Conservation (phyloP, 495 filamentous ascomycete species). For the Xylaria intraflava region DNA sequence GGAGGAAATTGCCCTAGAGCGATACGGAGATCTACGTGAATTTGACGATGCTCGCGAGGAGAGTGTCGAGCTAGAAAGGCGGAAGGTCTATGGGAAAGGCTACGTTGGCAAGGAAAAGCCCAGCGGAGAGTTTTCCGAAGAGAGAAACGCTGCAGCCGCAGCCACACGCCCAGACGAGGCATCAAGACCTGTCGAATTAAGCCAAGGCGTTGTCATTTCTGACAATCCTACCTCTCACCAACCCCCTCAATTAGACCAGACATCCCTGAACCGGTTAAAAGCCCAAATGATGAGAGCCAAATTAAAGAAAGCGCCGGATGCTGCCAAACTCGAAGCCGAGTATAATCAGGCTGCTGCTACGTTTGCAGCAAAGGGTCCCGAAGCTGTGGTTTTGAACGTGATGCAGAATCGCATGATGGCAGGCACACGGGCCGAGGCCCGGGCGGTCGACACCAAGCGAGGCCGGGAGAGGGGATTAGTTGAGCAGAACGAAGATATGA, state of each 20-base stretch:
- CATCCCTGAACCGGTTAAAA: constrained; percentile 78
- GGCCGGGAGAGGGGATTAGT: constrained; percentile 74
- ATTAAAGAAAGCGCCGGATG: constrained; percentile 64
- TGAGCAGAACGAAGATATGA: constrained; percentile 92
- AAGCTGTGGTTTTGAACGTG: constrained; percentile 72
- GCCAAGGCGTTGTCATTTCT: constrained; percentile 38
- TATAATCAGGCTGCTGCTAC: constrained; percentile 71
- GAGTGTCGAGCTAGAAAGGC: constrained; percentile 81
- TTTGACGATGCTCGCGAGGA: constrained; percentile 96
- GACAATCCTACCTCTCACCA: constrained; percentile 35
- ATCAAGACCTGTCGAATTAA: constrained; percentile 28
- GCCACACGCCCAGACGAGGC: constrained; percentile 43
- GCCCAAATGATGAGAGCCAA: constrained; percentile 94
- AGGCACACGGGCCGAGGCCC: constrained; percentile 68
- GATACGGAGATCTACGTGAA: constrained; percentile 72
- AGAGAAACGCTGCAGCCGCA: constrained; percentile 47
- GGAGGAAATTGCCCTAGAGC: constrained; percentile 74
- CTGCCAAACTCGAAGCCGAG: constrained; percentile 69
- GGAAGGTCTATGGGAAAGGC: constrained; percentile 75
- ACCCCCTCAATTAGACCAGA: constrained; percentile 56
- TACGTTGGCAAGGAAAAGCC: constrained; percentile 87
- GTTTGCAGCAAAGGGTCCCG: constrained; percentile 38
- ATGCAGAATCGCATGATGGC: constrained; percentile 89
- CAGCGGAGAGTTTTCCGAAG: constrained; percentile 75
- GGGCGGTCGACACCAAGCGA: constrained; percentile 64